Base-by-base conservation (phyloP, 1,284 basidiomycete species). In the Trichosporon sp. region DNA sequence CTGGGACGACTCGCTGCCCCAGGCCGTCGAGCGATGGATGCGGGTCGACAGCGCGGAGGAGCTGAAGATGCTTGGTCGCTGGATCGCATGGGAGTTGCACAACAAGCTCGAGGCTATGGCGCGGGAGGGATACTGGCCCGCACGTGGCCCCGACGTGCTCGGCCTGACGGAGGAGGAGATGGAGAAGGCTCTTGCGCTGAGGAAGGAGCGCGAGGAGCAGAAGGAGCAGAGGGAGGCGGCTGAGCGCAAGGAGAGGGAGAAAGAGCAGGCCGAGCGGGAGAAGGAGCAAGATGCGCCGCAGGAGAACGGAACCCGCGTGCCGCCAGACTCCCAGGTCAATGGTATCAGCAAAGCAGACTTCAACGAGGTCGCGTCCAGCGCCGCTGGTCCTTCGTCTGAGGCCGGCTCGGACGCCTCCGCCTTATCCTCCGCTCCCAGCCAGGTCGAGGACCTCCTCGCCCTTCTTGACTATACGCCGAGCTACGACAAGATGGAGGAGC, bases 161-260 rank as follows among this genome's bases (percentile, higher is more conserved):
- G 6, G 11, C 25, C 49, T 54, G 14, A 54, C 49, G 14, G 27
- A 25, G 14, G 49, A 29, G 16, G 49, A 54, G 49, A 9, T n/a
- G 8, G 21, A 27, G 70, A 23, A 80, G 66, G 59, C 78, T 78
- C 61, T 81, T 78, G 11, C 79, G 72, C 29, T 79, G 67, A 2
- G 80, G 79, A 0, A 80, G 72, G 11, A 56, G 27, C 32, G 77
- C 71, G 44, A 80, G 66, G 11, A 81, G 72, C 29, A 78, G 67
- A 2, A 79, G 79, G 1, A 80, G 72, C 9, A 56, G 27, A 23
- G 77, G 71, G 44, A 80, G 66, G 11, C 80, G 66, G 29, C 81
- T 71, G 16, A 80, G 65, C 4, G 69, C 73, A 14, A 81, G 70
- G 9, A 80, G 66, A 21, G 76, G 60, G 62, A 79, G 73, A 16